Evolutionary conservation across 371 early-diverging fungal species (phyloP), one percentile per base, ranked within the genome.

Genomic region (Rhizopus microsporus): DNA sequence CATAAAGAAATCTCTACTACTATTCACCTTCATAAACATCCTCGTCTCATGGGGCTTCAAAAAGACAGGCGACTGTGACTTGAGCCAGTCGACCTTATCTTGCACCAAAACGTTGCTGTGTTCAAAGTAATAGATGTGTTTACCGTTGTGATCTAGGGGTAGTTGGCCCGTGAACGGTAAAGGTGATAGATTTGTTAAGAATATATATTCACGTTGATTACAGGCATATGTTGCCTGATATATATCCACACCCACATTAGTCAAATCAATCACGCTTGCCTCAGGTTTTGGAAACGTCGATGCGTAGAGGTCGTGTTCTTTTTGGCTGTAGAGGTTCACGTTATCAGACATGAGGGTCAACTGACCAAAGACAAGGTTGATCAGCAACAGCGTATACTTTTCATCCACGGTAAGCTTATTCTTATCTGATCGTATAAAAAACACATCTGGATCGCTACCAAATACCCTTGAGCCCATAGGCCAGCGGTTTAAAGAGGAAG

Each of bases 401-500:
- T 85, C 83, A 5, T 69, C 67, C 5, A 54, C 46, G 7, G 57
- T 79, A 5, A 85, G 62, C 51, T 77, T 71, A 56, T 81, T 79
- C 51, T 80, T 76, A 56, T 71, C 66, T 4, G 77, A 70, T 0
- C 85, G 69, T 16, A 82, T 42, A 43, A 82, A 79, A 63, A 75
- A 78, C 31, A 85, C 85, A 35, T 85, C 85, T 0, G 85, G 83
- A 39, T 85, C 85, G 54, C 81, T 83, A 16, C 85, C 85, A 71
- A 82, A 81, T 63, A 82, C 70, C n/a, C 80, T 75, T 9, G 73
- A 75, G 0, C 71, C 72, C 67, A 85, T 65, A 13, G 72, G 64
- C 83, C 83, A 85, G 0, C 85, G 76, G 16, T 63, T 59, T 15
- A 85, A 51, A 0, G 83, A 81, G 6, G 82, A 82, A 0, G 70